Evolutionary conservation across 768 basidiomycete species (phyloP), one percentile per base, ranked within the genome.

Genomic region (Holtermannia corniformis): DNA sequence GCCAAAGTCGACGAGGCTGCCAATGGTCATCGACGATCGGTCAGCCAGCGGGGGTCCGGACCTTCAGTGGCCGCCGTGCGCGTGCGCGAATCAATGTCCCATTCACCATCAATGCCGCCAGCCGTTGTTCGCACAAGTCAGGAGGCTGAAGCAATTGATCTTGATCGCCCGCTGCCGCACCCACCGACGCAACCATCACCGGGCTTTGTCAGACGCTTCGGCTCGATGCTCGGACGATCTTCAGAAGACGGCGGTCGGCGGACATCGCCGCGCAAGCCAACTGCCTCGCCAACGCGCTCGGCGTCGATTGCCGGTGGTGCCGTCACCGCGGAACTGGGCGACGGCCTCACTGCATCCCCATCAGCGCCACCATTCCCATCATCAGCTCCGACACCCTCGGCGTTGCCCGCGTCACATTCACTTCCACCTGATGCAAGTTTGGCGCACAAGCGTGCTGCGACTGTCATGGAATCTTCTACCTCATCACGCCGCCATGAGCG

Each of bases 141-240:
- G 7, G 10, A 7, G 32, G 32, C 10, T 7, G 32, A 37, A 7
- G 10, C 32, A 7, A 37, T 37, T 7, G 32, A 37, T 37, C 32
- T 37, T 16, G 32, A 37, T 37, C 32, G 32, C 87, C 87, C 2
- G 81, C 84, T 5, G 84, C 82, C 3, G 82, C 25, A 85, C 83
- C 4, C 88, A 91, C 71, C 78, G 83, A 49, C 77, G 87, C 50
- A 88, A 85, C 56, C 87, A 89, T 68, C 86, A 7, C 50, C 58
- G 19, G 47, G 49, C 12, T 57, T 68, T 51, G 67, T 57, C 0
- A 23, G 55, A 1, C 49, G 67, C 19, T 68, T 68, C 52, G 56
- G 64, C 10, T 64, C 62, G 12, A 58, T 68, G 21, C 59, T 68
- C 32, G 62, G 62, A 20, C 48, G 61, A 1, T 55, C 55, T 0